Conservation (phyloP, 2,329 filamentous ascomycete species). For the Fusarium camptoceras region DNA sequence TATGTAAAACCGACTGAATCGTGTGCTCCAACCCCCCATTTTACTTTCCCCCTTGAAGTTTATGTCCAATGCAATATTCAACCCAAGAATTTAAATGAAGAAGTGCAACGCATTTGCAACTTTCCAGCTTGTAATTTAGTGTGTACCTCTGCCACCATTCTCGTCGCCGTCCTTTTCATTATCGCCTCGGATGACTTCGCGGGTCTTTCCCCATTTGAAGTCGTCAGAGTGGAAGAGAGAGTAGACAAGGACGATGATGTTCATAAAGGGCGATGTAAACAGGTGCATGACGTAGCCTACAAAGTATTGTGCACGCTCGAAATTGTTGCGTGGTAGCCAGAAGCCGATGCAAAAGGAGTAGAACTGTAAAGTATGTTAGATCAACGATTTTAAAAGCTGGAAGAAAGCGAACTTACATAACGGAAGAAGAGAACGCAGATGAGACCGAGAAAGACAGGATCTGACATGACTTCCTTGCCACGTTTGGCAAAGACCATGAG, state of each 20-base stretch:
- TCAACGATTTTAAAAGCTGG: slow-evolving; percentile 2
- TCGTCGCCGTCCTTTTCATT: slow-evolving; percentile 46
- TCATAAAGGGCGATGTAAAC: slow-evolving; percentile 56
- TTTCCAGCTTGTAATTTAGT: slow-evolving; percentile 23
- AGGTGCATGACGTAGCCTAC: slow-evolving; percentile 55
- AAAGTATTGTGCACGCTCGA: slow-evolving; percentile 55
- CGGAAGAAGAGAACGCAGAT: slow-evolving; percentile 53
- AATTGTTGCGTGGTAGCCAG: slow-evolving; percentile 55
- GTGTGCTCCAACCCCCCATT: slow-evolving; percentile 12
- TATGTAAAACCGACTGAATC: slow-evolving; percentile 10
- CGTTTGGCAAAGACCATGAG: slow-evolving; percentile 51
- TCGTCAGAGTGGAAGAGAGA: slow-evolving; percentile 58
- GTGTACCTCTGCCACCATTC: slow-evolving; percentile 42
- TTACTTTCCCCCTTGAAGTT: neutral
- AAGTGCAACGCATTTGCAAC: slow-evolving; percentile 1
- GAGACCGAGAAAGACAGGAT: slow-evolving; percentile 54
- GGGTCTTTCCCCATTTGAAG: slow-evolving; percentile 61
- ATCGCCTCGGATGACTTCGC: slow-evolving; percentile 50
- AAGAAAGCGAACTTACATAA: slow-evolving; percentile 53
- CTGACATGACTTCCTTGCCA: slow-evolving; percentile 50
- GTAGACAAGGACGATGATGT: slow-evolving; percentile 57
- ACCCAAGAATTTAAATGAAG: neutral
- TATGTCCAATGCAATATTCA: neutral
- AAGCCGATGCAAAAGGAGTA: slow-evolving; percentile 58
- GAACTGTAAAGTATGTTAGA: slow-evolving; percentile 46